Base-by-base conservation (phyloP, 345 rosid species). In the Nephelium lappaceum region DNA sequence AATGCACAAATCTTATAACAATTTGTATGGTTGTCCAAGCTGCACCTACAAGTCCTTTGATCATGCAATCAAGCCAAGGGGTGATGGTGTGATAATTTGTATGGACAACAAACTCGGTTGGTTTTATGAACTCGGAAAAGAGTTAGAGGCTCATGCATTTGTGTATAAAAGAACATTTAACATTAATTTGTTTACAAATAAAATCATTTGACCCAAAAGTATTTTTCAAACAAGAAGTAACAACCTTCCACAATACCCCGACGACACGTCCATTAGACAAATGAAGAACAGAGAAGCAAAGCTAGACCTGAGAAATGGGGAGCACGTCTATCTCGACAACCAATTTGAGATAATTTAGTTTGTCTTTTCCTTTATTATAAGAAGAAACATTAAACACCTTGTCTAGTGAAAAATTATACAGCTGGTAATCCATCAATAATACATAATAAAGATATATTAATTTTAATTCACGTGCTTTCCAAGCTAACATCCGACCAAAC, bases 281-380 rank as follows among this genome's bases (percentile, higher is more conserved):
- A 31, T 31, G 63, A 47, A 47, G 80, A 75, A 60, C 69, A 57
- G 36, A 76, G 45, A 64, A 36, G 78, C 61, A 36, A 3, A 61
- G 24, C 55, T 47, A 15, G 66, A 27, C 18, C 55, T 39, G 9
- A 38, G 73, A 67, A 18, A 81, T 89, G 90, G 87, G 58, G 72
- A 10, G 87, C 92, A 89, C 90, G 92, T 89, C 88, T 77, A 38
- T 58, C 57, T 66, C 83, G n/a, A 74, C 43, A 27, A 70, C 55
- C 25, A 21, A 45, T n/a, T n/a, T n/a, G n/a, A n/a, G n/a, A n/a
- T n/a, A n/a, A 43, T 43, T 4, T 43, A 43, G 8, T 45, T 45
- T 45, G 1, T 11, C 8, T 45, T 43, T 69, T 69, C 36, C n/a
- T 69, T 23, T 1, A 45, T 3, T 41, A 27, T 24, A 11, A 8